phyloP scores from a whole-genome alignment of 2,329 filamentous ascomycete species.

The Colletotrichum sidae region DNA sequence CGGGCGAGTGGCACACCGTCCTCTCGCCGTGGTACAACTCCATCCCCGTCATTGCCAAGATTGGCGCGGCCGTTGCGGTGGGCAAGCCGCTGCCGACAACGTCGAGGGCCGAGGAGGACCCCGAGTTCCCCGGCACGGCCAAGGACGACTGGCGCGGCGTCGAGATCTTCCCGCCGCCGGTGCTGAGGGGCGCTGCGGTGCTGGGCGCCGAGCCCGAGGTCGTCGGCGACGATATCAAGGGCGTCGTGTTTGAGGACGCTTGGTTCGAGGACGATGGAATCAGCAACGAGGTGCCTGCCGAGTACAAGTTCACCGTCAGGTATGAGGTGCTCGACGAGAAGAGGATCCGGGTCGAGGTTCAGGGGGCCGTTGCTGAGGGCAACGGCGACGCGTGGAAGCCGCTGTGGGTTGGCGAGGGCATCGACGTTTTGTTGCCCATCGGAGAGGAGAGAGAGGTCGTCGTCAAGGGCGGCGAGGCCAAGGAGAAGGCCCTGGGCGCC shows the following conservation, averaged over 20 bases:
- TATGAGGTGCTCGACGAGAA: slow-evolving; percentile 17
- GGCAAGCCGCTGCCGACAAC: slow-evolving; percentile 51
- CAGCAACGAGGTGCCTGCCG: slow-evolving; percentile 25
- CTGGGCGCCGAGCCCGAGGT: slow-evolving; percentile 15
- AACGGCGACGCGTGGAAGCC: slow-evolving; percentile 18
- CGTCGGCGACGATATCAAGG: slow-evolving; percentile 10
- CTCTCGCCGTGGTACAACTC: slow-evolving; percentile 56
- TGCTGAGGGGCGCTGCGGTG: slow-evolving; percentile 21
- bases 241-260: slow-evolving; percentile 43
- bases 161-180: slow-evolving; percentile 55
- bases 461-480: slow-evolving; percentile 6
- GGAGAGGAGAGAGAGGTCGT: slow-evolving; percentile 28
- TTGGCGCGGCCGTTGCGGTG: slow-evolving; percentile 53
- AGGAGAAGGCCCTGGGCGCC: slow-evolving; percentile 21
- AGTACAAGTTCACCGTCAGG: slow-evolving; percentile 25
- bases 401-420: slow-evolving; percentile 19
- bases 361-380: slow-evolving; percentile 1
- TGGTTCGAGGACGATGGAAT: slow-evolving; percentile 56
- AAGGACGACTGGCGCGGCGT: slow-evolving; percentile 56
- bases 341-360: slow-evolving; percentile 9
- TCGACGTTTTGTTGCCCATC: slow-evolving; percentile 28
- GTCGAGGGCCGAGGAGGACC: slow-evolving; percentile 48
- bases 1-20: slow-evolving; percentile 54
- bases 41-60: slow-evolving; percentile 53
- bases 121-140: slow-evolving; percentile 52